These are phyloP conservation scores for Microbotryum lychnidis-dioicae DNA, from an alignment of 1,284 basidiomycete species.

Conservation along the genomic window DNA sequence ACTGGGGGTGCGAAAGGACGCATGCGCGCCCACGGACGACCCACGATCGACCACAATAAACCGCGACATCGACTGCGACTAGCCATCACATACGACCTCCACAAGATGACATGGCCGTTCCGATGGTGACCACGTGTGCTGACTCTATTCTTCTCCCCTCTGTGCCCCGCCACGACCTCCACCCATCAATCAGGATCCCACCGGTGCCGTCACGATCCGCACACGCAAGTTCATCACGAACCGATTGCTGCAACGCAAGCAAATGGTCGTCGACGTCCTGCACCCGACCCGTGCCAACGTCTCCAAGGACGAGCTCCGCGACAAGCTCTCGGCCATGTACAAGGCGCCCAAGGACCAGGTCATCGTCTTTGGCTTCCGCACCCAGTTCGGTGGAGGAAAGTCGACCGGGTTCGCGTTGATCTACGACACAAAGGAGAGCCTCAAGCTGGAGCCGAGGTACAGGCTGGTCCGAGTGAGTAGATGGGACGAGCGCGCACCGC, in stretches of 20 bases:
- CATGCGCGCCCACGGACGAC: no score
- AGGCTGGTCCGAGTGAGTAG: conserved; percentile 81
- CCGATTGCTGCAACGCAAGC: conserved; percentile 82
- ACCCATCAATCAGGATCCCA: conserved; percentile 22
- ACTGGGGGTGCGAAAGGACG: no score
- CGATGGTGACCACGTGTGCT: no score
- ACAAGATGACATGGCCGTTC: no score
- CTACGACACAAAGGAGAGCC: conserved; percentile 91
- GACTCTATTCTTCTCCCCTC: no score
- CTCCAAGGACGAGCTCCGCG: conserved; percentile 82
- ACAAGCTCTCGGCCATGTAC: conserved; percentile 74
- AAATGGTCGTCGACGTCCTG: conserved; percentile 39
- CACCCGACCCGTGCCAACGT: conserved; percentile 95
- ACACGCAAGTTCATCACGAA: conserved; percentile 99
- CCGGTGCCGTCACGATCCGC: conserved; percentile 90
- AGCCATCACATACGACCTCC: no score
- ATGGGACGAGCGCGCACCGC: not conserved
- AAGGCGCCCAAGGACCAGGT: conserved; percentile 56
- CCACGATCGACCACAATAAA: no score
- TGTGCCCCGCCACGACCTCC: no score
- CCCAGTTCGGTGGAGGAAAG: conserved; percentile 96
- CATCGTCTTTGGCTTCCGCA: conserved; percentile 56
- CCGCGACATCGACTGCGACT: no score
- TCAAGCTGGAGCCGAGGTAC: conserved; percentile 96
- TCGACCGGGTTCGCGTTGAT: conserved; percentile 87